Base-by-base conservation (phyloP, 2,329 filamentous ascomycete genomes). In the Trichophyton verrucosum region DNA sequence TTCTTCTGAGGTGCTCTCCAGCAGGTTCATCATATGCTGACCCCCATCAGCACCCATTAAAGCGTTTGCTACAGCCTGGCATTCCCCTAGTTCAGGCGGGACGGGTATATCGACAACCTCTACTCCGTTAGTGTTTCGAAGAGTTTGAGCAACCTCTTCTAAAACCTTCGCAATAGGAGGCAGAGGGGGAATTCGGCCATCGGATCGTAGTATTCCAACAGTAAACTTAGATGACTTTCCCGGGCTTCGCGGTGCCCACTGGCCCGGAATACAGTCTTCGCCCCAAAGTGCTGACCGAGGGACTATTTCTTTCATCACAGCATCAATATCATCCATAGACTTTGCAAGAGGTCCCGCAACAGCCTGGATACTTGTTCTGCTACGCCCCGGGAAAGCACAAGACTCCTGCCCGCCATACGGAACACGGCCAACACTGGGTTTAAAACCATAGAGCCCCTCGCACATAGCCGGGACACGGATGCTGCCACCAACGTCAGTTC, bases 21-120 rank as follows among this genome's bases (percentile, higher is more conserved):
- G 72, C 4, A 82, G 72, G 67, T 84, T 78, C 60, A 84, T 78
- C 75, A 84, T 82, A 53, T 69, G 67, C 8, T 78, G 77, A 1
- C 74, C 78, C 11, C 83, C 84, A 66, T 86, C 82, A 9, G 83
- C 73, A 24, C 78, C 78, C 71, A 86, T 82, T 58, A 87, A 72
- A 15, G 77, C 77, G 61, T 83, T 83, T 42, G 81, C 80, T 7
- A 84, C 74, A 1, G 76, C 78, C 61, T 85, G 80, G 59, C 79
- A 81, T 66, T 81, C 78, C 2, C 77, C 76, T 59, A 86, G 78
- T 2, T 79, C 72, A 0, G 73, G 67, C 0, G 80, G 78, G 4
- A 82, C 76, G 9, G 81, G 76, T 56, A 87, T 74, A 15, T 86
- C 81, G 0, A 86, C 73, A 1, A 85, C 77, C 53, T 82, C 77